A percentile compares a stretch with the other conserved stretches of the same genome.
These are phyloP conservation scores for Apiotrichum gracile DNA, from an alignment of 1,284 basidiomycete species.

Conservation along the genomic window DNA sequence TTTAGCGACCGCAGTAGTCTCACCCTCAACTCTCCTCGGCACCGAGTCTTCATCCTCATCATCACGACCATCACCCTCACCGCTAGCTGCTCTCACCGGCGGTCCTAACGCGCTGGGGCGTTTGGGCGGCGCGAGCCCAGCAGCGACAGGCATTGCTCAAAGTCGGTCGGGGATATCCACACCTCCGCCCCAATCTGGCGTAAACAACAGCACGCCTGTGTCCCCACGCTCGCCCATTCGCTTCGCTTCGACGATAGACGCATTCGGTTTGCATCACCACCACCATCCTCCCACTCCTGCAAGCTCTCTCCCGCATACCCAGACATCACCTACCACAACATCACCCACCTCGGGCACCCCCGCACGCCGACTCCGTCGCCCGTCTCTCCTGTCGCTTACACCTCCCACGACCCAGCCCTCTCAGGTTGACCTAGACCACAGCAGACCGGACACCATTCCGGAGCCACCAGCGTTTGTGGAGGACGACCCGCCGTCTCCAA, in stretches of 20 bases:
- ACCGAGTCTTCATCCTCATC: not conserved
- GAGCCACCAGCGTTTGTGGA: not conserved
- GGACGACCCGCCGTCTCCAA: not conserved
- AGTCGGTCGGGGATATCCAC: not conserved
- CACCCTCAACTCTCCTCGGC: too few species aligned
- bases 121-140: not conserved
- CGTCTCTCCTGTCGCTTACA: conserved; percentile 26
- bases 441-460: not conserved
- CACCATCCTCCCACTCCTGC: not conserved
- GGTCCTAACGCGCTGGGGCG: not conserved
- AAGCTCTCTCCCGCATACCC: not conserved
- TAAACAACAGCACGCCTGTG: not conserved
- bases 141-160: not conserved
- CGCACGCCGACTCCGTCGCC: conserved; percentile 24
- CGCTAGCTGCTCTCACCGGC: not conserved
- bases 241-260: conserved; percentile 34
- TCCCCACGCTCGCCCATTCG: conserved; percentile 15
- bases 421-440: not conserved
- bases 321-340: not conserved
- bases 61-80: not conserved
- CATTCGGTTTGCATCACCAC: conserved; percentile 28
- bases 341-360: not conserved
- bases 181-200: not conserved
- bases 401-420: not conserved
- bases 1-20: too few species aligned